Base-by-base conservation (phyloP, 2,329 filamentous ascomycete genomes). In the Fusarium chuoi region DNA sequence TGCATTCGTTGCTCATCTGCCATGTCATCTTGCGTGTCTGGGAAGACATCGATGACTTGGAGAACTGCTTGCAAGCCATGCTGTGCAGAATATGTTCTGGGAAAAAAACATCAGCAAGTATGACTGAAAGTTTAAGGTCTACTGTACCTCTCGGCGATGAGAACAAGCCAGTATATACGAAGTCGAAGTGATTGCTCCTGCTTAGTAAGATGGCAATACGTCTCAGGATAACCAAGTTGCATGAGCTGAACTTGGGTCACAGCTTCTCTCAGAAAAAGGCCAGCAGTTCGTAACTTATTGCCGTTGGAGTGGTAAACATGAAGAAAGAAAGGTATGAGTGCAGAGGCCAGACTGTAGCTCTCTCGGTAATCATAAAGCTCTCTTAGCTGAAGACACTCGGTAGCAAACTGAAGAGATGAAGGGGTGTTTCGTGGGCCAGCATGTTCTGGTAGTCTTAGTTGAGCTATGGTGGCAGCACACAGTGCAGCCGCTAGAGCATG, bases 231-330 rank as follows among this genome's bases (percentile, higher is more conserved):
- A 1, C 75, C 77, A 18, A 79, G 75, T 4, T 70, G 69, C 70
- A 78, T 65, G 17, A 63, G 64, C 18, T 78, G 77, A 18, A 74
- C 71, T 41, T 71, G 78, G 3, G 76, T 75, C 22, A 79, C 77
- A 11, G 76, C 57, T 35, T 79, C 77, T 44, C 77, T 65, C 20
- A 79, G 39, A 11, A 74, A 78, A 3, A 76, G 41, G 8, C 73
- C 76, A 28, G 77, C 75, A 7, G 75, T 79, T 14, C 75, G 65
- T n/a, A 79, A 35, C 35, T 79, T 79, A n/a, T 73, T 66, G 14
- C 77, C 75, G 14, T 79, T 79, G 38, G 78, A 74, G 38, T 76
- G 78, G 48, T 79, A 79, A 24, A 79, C 66, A 46, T 79, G 78
- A 3, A 79, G 62, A 44, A 79, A 79, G 59, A 79, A 79, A 2